phyloP scores from a whole-genome alignment of 768 basidiomycete genomes.

The Artomyces pyxidatus region DNA sequence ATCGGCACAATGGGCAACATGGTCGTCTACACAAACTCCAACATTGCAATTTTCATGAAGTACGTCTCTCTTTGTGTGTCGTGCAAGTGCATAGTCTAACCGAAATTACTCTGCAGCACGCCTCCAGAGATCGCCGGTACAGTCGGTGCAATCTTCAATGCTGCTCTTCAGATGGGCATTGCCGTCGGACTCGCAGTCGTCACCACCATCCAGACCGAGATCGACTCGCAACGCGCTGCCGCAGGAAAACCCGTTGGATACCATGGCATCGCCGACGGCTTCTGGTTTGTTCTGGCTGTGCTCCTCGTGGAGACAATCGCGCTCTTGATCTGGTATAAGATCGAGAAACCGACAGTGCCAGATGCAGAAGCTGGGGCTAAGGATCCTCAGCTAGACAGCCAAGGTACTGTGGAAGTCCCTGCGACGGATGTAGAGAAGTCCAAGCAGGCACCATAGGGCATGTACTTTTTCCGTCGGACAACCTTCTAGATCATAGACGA shows the following conservation, averaged over 20 bases:
- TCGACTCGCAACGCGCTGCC: slow-evolving; percentile 22
- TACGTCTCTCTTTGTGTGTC: not conserved
- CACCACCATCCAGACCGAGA: slow-evolving; percentile 33
- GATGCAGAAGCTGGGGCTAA: not conserved
- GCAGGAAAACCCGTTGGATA: slow-evolving; percentile 7
- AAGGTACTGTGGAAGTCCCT: not conserved
- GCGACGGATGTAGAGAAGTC: too few species aligned
- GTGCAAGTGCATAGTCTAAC: slow-evolving; percentile 22
- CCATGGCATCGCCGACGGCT: slow-evolving; percentile 14
- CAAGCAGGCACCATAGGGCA: too few species aligned
- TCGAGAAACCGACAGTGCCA: not conserved
- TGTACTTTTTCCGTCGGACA: too few species aligned
- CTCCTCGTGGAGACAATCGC: slow-evolving; percentile 19
- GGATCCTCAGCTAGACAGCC: not conserved
- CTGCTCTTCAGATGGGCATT: slow-evolving; percentile 35
- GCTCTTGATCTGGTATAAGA: slow-evolving; percentile 22
- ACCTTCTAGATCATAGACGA: too few species aligned
- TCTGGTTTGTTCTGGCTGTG: slow-evolving; percentile 34
- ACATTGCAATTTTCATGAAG: slow-evolving; percentile 1
- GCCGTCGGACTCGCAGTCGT: slow-evolving; percentile 37
- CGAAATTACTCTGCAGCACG: slow-evolving; percentile 32
- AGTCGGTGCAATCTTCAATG: slow-evolving; percentile 43
- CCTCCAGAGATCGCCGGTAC: slow-evolving; percentile 35
- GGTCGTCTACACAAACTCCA: slow-evolving; percentile 31
- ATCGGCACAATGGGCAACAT: slow-evolving; percentile 19